Evolutionary conservation across 2,329 filamentous ascomycete genomes (phyloP), one percentile per base, ranked within the genome.

Genomic region (Colletotrichum navitas): DNA sequence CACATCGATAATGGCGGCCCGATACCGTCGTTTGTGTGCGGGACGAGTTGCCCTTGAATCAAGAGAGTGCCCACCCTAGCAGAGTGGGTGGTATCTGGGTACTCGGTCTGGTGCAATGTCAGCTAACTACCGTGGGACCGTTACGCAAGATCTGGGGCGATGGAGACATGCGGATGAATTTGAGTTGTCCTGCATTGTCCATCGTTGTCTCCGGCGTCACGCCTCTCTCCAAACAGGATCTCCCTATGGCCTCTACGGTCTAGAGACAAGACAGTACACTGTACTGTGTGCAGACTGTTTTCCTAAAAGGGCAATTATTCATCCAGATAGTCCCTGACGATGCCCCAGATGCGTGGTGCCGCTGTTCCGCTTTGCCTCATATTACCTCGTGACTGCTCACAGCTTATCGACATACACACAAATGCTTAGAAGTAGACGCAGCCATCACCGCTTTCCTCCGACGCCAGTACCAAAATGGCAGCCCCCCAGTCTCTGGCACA

Each of bases 161-260:
- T 55, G 59, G 69, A 52, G 54, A n/a, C 65, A 63, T 71, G 68
- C 45, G 60, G 69, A 66, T 69, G 65, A 51, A 72, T 72, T 69
- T 72, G 69, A 72, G 69, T 72, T 72, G 39, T 56, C 5, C 65
- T 69, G 65, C 69, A 64, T 69, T 39, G 16, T 63, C 26, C n/a
- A 16, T 72, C 59, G 59, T 64, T 34, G 47, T 60, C 52, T 54
- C 39, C n/a, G 65, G 45, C 61, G 34, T 62, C 47, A 10, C 14
- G 32, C 14, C 6, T 5, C 21, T 18, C 8, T 49, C 54, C 45
- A 32, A 26, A 18, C 43, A 39, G 21, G 47, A 29, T 39, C 34
- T 26, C 41, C 21, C 36, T 39, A 68, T 41, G 41, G 49, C 21
- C 34, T 67, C 52, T 32, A 62, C 56, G 41, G 52, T 45, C 11